Percentiles rank a stretch among this genome's conserved stretches.
Evolutionary conservation across 1,139 yeast genomes (phyloP).

Genomic region (Diutina neorugosa): DNA sequence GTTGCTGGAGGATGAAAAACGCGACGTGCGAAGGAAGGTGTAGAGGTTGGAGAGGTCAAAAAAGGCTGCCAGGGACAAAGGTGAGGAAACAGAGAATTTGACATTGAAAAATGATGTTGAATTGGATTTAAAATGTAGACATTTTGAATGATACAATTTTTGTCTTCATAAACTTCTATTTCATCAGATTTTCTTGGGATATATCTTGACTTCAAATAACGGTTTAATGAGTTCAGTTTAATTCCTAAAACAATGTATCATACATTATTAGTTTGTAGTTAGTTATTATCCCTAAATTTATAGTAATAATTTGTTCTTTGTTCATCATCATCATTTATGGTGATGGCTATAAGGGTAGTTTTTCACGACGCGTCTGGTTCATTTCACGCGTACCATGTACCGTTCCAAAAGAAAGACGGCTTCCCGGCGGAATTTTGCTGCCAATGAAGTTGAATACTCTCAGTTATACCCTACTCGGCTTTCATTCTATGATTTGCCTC

Average conservation of each 20-base stretch:
- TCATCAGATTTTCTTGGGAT: too few relatives aligned
- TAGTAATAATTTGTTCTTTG: too few relatives aligned
- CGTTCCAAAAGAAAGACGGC: constrained; percentile 55
- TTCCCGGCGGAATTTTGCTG: constrained; percentile 60
- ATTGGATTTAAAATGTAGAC: too few relatives aligned
- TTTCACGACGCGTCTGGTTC: not conserved
- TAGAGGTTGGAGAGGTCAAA: not conserved
- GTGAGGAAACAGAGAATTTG: too few relatives aligned
- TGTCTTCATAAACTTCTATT: too few relatives aligned
- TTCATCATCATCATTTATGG: not conserved
- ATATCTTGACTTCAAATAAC: too few relatives aligned
- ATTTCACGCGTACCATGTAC: constrained; percentile 2
- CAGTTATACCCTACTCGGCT: constrained; percentile 22
- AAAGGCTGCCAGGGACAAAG: too few relatives aligned
- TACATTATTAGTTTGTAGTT: too few relatives aligned
- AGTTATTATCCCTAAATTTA: too few relatives aligned
- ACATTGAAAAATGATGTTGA: too few relatives aligned
- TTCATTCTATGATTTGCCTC: constrained; percentile 64
- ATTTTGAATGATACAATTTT: too few relatives aligned
- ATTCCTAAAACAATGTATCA: not conserved
- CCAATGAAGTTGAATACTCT: constrained; percentile 7
- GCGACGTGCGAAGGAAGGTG: constrained; percentile 1
- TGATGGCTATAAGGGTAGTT: not conserved
- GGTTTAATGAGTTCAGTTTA: not conserved
- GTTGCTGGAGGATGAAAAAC: constrained; percentile 2